These are phyloP conservation scores for Thymus quinquecostatus DNA, from an alignment of 257 asterid species.

Conservation along the genomic window DNA sequence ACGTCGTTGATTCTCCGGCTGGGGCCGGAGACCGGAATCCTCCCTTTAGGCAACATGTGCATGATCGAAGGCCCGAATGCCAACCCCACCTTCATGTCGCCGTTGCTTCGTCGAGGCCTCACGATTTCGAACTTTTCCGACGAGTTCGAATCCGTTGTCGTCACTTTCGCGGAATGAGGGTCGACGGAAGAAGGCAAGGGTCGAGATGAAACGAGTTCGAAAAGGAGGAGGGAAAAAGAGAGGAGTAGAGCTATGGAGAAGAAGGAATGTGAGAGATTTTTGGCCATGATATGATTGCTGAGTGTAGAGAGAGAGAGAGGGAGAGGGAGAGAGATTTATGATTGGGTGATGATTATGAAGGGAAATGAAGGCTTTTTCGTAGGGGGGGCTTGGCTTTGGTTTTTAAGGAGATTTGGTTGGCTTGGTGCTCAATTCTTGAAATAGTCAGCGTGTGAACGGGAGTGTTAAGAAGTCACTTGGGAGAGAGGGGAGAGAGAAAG, in stretches of 20 bases:
- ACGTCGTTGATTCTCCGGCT: slow-evolving; percentile 39
- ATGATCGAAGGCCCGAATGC: slow-evolving; percentile 25
- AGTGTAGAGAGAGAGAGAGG: neutral
- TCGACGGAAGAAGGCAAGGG: neutral
- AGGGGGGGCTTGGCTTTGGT: neutral
- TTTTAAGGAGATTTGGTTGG: slow-evolving; percentile 17
- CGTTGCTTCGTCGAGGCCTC: neutral
- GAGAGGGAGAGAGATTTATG: neutral
- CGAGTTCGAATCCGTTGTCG: neutral
- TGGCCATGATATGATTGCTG: slow-evolving; percentile 22
- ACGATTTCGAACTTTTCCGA: neutral
- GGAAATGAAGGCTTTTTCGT: neutral
- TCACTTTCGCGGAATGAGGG: neutral
- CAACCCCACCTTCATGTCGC: slow-evolving; percentile 11
- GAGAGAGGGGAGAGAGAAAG: neutral
- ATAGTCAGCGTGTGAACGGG: neutral
- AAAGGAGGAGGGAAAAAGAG: slow-evolving; percentile 17
- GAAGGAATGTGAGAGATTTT: slow-evolving; percentile 4
- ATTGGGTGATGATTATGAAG: slow-evolving; percentile 28
- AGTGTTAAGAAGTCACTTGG: neutral
- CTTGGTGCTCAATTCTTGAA: slow-evolving; percentile 1
- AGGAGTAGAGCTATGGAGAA: slow-evolving; percentile 21
- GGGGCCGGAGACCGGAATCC: slow-evolving; percentile 44
- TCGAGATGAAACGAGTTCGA: slow-evolving; percentile 15
- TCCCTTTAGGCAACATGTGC: slow-evolving; percentile 49